Conservation (phyloP, 805 yeast genomes). For the Cyberlindnera euphorbiiphila region DNA sequence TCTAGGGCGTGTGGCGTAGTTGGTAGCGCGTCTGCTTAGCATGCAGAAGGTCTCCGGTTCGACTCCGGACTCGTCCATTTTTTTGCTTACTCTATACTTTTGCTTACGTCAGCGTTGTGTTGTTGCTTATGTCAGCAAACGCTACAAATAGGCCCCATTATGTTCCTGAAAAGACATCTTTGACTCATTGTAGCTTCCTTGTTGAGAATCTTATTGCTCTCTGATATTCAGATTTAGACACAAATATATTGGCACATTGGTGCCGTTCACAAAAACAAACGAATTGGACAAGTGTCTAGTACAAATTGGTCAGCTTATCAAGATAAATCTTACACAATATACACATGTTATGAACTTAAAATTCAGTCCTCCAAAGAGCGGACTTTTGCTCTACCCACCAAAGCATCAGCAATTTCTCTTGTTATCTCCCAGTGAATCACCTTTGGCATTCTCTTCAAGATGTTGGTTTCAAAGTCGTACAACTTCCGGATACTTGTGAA, state of each 20-base stretch:
- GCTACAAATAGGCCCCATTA: no score
- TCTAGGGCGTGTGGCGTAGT: slow-evolving; percentile 74
- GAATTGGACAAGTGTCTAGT: no score
- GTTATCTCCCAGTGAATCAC: slow-evolving; percentile 75
- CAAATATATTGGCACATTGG: no score
- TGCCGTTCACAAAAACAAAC: no score
- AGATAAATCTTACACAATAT: no score
- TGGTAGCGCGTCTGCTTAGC: slow-evolving; percentile 82
- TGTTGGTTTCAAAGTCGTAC: slow-evolving; percentile 84
- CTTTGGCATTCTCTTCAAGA: slow-evolving; percentile 82
- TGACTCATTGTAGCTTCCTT: no score
- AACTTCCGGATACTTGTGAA: slow-evolving; percentile 72
- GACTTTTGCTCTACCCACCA: slow-evolving; percentile 60
- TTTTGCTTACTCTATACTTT: background rate
- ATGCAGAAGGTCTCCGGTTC: slow-evolving; percentile 79
- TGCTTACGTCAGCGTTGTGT: background rate
- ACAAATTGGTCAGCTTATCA: no score
- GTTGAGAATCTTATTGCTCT: no score
- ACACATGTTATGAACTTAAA: background rate
- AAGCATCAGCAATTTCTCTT: slow-evolving; percentile 75
- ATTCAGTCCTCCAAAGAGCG: slow-evolving; percentile 1
- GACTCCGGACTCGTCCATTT: slow-evolving; percentile 71
- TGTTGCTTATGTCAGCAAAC: no score
- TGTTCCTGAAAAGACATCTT: no score
- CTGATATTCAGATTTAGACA: no score